phyloP scores from a whole-genome alignment of 2,329 filamentous ascomycete species.

The Fusarium setosum region DNA sequence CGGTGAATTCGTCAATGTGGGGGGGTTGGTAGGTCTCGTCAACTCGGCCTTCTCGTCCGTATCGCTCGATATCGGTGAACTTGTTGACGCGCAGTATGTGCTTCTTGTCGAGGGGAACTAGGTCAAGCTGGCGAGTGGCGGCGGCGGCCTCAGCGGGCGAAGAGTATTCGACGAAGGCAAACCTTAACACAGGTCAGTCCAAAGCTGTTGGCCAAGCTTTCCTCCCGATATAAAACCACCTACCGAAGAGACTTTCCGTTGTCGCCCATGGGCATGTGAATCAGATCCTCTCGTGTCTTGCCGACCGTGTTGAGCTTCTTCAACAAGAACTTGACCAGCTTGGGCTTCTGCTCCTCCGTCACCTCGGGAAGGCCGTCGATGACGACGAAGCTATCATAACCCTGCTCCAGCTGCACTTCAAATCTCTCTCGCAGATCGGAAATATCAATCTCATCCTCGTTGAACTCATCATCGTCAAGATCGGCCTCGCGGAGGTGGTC shows the following conservation, averaged over 20 bases:
- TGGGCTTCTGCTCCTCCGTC: conserved; percentile 89
- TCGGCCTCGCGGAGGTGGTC: conserved; percentile 93
- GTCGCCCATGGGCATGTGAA: conserved; percentile 94
- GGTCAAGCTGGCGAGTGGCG: conserved; percentile 89
- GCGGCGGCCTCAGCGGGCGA: conserved; percentile 89
- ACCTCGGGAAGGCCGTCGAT: conserved; percentile 94
- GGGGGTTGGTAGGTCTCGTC: conserved; percentile 91
- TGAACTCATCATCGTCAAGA: conserved; percentile 85
- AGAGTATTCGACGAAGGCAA: conserved; percentile 97
- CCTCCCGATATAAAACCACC: conserved; percentile 43
- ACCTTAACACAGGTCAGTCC: conserved; percentile 63
- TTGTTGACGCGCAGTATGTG: conserved; percentile 98
- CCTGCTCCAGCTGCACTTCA: conserved; percentile 95
- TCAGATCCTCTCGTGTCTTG: conserved; percentile 84
- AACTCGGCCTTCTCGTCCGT: conserved; percentile 91
- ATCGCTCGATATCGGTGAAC: conserved; percentile 96
- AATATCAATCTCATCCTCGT: conserved; percentile 94
- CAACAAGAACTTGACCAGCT: conserved; percentile 95
- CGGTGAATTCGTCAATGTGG: conserved; percentile 83
- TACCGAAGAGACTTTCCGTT: conserved; percentile 89
- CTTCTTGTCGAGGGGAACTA: conserved; percentile 92
- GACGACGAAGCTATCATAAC: conserved; percentile 95
- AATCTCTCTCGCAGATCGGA: conserved; percentile 94
- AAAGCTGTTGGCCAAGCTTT: neutral
- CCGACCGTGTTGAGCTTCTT: conserved; percentile 92